Evolutionary conservation across 805 yeast genomes (phyloP), one percentile per base, ranked within the genome.

Genomic region (Deakozyma indianensis): DNA sequence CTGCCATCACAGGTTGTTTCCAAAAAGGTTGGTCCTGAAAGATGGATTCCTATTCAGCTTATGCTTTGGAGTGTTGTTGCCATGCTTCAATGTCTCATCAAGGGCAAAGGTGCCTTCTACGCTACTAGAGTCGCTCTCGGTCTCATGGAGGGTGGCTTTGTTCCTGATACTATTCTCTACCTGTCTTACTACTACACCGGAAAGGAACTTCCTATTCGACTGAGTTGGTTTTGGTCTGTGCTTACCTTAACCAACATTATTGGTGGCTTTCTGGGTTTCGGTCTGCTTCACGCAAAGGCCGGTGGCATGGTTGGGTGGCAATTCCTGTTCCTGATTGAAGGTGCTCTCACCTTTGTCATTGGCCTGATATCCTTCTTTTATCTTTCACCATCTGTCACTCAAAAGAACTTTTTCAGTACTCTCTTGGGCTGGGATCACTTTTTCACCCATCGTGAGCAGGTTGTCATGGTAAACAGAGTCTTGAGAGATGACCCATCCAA

Each of bases 1-100:
- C 60, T 80, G 9, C 86, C 85, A 0, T 77, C 83, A 2, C 83
- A 79, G 55, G 64, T 79, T 50, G 62, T 80, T 42, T 72, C 81
- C 9, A 78, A 79, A 55, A 68, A 66, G 44, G 45, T 79, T 22
- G 86, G 86, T 4, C 74, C 81, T 3, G 83, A 77, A 53, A 53
- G 68, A 35, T 77, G 80, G 73, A 73, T 78, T 50, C 83, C 83
- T 5, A 60, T 66, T 35, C 82, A 78, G 54, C 68, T 78, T 59
- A 54, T 64, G 22, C 47, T 66, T 2, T 78, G 84, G 84, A 70
- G 77, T 45, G 50, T 71, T 5, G 77, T 77, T 9, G 73, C 80
- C 2, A 62, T 73, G 42, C 59, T 63, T 27, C 83, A 78, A 56
- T 69, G 69, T 28, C 65, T 64, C 18, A 57, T 78, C 50, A 62